Base-by-base conservation (phyloP, 768 basidiomycete genomes). In the Collybia sp. region DNA sequence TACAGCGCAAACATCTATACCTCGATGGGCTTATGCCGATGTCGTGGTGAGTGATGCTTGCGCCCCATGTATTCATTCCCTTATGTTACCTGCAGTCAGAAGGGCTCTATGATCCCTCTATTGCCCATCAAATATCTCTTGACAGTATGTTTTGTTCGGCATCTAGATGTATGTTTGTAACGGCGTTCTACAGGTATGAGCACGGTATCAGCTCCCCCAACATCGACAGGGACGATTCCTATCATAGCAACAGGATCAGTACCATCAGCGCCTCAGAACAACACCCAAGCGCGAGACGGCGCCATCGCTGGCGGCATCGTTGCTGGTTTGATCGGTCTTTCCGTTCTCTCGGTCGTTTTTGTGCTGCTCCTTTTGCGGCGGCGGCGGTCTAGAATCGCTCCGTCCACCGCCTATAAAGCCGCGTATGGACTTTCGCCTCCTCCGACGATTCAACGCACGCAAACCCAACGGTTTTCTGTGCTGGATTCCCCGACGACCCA, bases 231-330 rank as follows among this genome's bases (percentile, higher is more conserved):
- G 25, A 25, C 25, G 25, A 8, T 25, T 25, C 8, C 25, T 25
- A 25, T 25, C 25, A 25, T 8, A 25, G 25, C 3, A 25, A 25
- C 25, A 25, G 25, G 8, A 25, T 3, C 25, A 25, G 8, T 25
- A 25, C 25, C 8, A 25, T 25, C 25, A 8, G 25, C 25, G 25
- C 8, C 25, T 25, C 25, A 25, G 25, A 25, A 4, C 25, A 25
- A 25, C 25, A 8, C 25, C 25, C 25, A 8, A 3, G 25, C 25
- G 8, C 25, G 8, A 8, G 25, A 8, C 25, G 25, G 25, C 25
- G 8, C 8, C 25, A 73, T 80, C 19, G 69, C 69, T 9, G 79
- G 77, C 30, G 76, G 75, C 13, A 65, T 66, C n/a, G 60, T 75
- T 16, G 75, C 65, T 4, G 75, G 63, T 9, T 38, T 77, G 3